Percentiles rank a stretch among this genome's conserved stretches.
These are phyloP conservation scores for Leucoagaricus sp. DNA, from an alignment of 1,284 basidiomycete species.

Conservation along the genomic window DNA sequence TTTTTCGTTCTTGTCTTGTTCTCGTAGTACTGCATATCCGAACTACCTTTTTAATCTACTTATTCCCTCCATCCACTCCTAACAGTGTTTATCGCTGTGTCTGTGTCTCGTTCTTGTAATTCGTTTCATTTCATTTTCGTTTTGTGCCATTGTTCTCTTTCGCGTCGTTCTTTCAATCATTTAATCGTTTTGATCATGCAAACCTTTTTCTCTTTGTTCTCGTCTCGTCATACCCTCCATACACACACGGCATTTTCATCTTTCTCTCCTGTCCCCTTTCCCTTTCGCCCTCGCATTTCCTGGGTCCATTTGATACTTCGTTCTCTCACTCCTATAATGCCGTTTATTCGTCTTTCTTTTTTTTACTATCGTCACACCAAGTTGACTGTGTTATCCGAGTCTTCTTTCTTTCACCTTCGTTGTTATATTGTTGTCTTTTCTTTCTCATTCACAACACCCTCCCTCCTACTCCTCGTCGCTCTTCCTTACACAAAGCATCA, in stretches of 20 bases:
- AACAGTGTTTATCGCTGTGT: slow-evolving; percentile 1
- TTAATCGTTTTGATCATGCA: slow-evolving; percentile 10
- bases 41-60: slow-evolving; percentile 5
- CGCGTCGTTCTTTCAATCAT: background rate
- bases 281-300: background rate
- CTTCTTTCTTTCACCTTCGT: background rate
- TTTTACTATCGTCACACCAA: too few species aligned
- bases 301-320: background rate
- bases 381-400: slow-evolving; percentile 12
- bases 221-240: slow-evolving; percentile 4
- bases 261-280: slow-evolving; percentile 13
- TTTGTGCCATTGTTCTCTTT: too few species aligned
- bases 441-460: background rate
- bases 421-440: background rate
- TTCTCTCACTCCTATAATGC: background rate
- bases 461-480: background rate
- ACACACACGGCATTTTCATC: too few species aligned
- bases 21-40: slow-evolving; percentile 9
- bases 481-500: too few species aligned
- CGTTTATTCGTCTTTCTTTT: background rate
- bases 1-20: slow-evolving; percentile 11
- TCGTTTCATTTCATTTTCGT: slow-evolving; percentile 18
- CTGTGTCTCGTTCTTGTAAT: slow-evolving; percentile 15
- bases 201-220: background rate
- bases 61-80: slow-evolving; percentile 5